A percentile compares a stretch with the other conserved stretches of the same genome.
phyloP scores from a whole-genome alignment of 495 filamentous ascomycete genomes.

The Neurospora sp. region DNA sequence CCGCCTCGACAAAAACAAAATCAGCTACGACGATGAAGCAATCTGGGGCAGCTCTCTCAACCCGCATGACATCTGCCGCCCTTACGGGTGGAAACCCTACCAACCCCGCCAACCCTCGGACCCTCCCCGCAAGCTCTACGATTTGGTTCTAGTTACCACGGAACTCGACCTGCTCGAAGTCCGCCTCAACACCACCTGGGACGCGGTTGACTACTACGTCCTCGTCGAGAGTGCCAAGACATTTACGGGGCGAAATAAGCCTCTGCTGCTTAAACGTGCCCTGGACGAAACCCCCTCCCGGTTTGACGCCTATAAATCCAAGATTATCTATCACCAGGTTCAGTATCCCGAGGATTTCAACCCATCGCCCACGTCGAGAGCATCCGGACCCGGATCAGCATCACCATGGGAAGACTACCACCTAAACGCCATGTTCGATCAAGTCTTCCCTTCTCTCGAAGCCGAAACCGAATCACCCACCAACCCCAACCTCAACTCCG shows the following conservation, averaged over 20 bases:
- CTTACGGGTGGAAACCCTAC: slow-evolving; percentile 32
- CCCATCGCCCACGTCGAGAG: slow-evolving; percentile 29
- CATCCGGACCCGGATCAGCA: background rate
- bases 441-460: slow-evolving; percentile 34
- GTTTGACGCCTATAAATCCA: slow-evolving; percentile 33
- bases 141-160: slow-evolving; percentile 43
- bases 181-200: slow-evolving; percentile 39
- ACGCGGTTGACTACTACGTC: slow-evolving; percentile 46
- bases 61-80: slow-evolving; percentile 22
- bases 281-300: slow-evolving; percentile 21
- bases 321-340: slow-evolving; percentile 46
- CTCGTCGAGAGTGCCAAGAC: slow-evolving; percentile 41
- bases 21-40: background rate
- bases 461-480: slow-evolving; percentile 1
- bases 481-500: background rate
- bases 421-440: slow-evolving; percentile 39
- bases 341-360: slow-evolving; percentile 28
- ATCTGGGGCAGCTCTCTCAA: background rate
- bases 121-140: slow-evolving; percentile 39
- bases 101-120: background rate
- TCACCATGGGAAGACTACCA: slow-evolving; percentile 33
- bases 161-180: slow-evolving; percentile 51
- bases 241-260: slow-evolving; percentile 41
- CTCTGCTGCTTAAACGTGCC: slow-evolving; percentile 25
- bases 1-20: background rate